These are phyloP conservation scores for Thinopyrum elongatum DNA, from an alignment of 176 grass and related monocot genomes.

Conservation along the genomic window DNA sequence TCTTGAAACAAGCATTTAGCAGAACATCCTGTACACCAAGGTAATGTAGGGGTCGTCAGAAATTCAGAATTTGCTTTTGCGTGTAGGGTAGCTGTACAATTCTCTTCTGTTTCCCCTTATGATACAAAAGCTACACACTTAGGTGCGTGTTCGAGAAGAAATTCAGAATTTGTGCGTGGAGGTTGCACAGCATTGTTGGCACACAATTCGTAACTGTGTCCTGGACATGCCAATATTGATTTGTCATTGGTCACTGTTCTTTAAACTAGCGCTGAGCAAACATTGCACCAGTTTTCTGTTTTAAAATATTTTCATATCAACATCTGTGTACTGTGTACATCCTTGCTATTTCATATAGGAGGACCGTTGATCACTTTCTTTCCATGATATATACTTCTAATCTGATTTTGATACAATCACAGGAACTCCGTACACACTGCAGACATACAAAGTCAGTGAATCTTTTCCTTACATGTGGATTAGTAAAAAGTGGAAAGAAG, in stretches of 20 bases:
- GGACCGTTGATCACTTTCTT: not conserved
- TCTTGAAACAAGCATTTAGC: not conserved
- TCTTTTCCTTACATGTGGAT: slow-evolving; percentile 84
- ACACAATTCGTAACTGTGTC: not conserved
- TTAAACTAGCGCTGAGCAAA: not conserved
- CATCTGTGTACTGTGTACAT: not conserved
- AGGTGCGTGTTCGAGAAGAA: too few relatives aligned
- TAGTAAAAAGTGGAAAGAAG: slow-evolving; percentile 87
- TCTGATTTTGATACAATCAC: not conserved
- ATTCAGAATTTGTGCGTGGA: not conserved
- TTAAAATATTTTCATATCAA: not conserved
- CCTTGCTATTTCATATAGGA: not conserved
- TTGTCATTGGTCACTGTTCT: not conserved
- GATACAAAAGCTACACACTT: too few relatives aligned
- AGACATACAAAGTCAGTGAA: slow-evolving; percentile 83
- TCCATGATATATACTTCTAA: not conserved
- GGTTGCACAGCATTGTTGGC: not conserved
- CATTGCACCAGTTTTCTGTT: not conserved
- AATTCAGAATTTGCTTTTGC: too few relatives aligned
- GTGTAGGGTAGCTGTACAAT: too few relatives aligned
- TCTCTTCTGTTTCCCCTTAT: too few relatives aligned
- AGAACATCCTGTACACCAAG: not conserved
- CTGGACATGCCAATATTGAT: not conserved
- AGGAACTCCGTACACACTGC: slow-evolving; percentile 65
- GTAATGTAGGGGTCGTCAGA: not conserved